Evolutionary conservation across 2,329 filamentous ascomycete genomes (phyloP), one percentile per base, ranked within the genome.

Genomic region (Claviceps purpurea): DNA sequence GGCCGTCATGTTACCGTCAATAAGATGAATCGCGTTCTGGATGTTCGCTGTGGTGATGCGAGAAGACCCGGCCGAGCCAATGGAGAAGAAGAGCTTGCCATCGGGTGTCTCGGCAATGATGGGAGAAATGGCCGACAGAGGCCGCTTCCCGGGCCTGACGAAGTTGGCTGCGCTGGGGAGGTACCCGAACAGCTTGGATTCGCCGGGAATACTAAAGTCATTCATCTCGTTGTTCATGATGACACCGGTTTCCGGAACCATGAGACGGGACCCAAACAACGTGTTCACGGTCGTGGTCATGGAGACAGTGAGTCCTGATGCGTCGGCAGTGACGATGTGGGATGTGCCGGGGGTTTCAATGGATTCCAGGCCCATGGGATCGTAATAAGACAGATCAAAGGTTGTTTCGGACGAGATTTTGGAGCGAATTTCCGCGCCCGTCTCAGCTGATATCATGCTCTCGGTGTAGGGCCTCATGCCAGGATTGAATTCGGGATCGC

Each of bases 251-350:
- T 93, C 87, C 0, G 88, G 88, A 0, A 93, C 79, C 59, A 93
- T 79, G 45, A 94, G 60, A 3, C 77, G 76, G 8, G 81, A 87
- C 11, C 89, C 89, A 58, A 94, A 95, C 2, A 87, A 72, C 7
- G 89, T 72, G 64, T 95, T 95, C 55, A 94, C 72, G 0, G 89
- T 94, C 0, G 87, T 89, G 0, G 89, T 94, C 2, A 89, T 71
- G 0, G 85, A 85, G 49, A 94, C 76, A 8, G 86, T 78, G 58
- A 95, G 67, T 0, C 89, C 89, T 1, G 74, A 77, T 42, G 72
- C 69, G 64, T 95, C 89, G 1, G 82, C 81, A 0, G 81, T 70
- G 0, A 87, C 81, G 1, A 87, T 64, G 47, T 87, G 84, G 1
- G 77, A 79, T 0, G 84, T 88, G 0, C 84, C 84, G 0, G 79